A percentile compares a stretch with the other conserved stretches of the same genome.
These are phyloP conservation scores for Ilex asprella DNA, from an alignment of 257 asterid species.

Conservation along the genomic window DNA sequence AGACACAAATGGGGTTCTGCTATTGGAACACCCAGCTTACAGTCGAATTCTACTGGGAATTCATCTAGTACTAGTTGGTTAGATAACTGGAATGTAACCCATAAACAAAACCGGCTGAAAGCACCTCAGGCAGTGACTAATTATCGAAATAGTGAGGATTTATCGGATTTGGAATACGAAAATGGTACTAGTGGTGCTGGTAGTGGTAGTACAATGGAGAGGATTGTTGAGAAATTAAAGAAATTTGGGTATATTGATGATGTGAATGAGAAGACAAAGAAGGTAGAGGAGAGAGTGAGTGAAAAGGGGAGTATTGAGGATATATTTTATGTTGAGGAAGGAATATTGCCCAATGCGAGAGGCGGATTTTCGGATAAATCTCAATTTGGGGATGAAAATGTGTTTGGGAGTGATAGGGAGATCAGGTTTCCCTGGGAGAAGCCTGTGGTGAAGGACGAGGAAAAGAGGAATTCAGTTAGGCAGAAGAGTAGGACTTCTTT, in stretches of 20 bases:
- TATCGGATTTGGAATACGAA: conserved; percentile 67
- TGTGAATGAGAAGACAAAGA: conserved; percentile 31
- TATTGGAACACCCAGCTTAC: conserved; percentile 13
- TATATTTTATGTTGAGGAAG: conserved; percentile 76
- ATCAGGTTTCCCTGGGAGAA: conserved; percentile 87
- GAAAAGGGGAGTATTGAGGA: conserved; percentile 87
- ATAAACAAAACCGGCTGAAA: conserved; percentile 23
- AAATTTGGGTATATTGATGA: conserved; percentile 79
- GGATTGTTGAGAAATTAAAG: conserved; percentile 83
- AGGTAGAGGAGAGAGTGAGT: conserved; percentile 21
- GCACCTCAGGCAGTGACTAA: conserved; percentile 41
- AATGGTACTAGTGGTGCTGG: conserved; percentile 41
- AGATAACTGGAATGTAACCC: conserved; percentile 52
- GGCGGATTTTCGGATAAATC: conserved; percentile 66
- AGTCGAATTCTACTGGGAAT: conserved; percentile 19
- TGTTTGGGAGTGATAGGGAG: conserved; percentile 31
- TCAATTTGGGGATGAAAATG: conserved; percentile 52
- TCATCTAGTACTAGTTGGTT: conserved; percentile 58
- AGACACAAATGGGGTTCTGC: conserved; percentile 17
- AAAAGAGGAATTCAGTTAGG: conserved; percentile 40
- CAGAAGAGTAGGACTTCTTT: conserved; percentile 45
- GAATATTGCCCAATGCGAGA: conserved; percentile 64
- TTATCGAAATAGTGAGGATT: conserved; percentile 52
- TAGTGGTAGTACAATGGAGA: conserved; percentile 89
- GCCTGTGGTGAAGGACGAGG: conserved; percentile 21